Evolutionary conservation across 73 alveolate species (phyloP), one percentile per base, ranked within the genome.

Genomic region (Loxodes magnus): DNA sequence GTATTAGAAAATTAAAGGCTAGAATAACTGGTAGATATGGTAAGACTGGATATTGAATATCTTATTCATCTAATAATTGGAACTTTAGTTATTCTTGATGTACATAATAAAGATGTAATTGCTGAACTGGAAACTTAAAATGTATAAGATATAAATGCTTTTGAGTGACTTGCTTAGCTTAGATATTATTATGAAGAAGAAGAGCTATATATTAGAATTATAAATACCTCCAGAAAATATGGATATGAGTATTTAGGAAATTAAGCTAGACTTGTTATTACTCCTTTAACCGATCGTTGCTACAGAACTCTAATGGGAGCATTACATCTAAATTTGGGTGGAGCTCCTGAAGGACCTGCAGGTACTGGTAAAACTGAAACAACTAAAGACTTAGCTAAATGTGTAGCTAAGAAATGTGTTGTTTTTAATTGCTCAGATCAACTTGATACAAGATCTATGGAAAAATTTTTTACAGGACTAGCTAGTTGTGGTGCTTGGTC

Each of bases 281-380:
- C 97, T 17, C 93, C 93, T 3, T 66, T 87, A 14, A 87, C 97
- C 2, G 97, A 87, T 39, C 71, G 96, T 51, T 88, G 97, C 43
- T 78, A 70, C 62, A 51, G 94, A 27, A 68, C 97, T 6, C 58
- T 88, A 27, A 83, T 88, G 74, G 71, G 85, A 74, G 95, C 97
- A 10, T 51, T 88, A 16, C 84, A 84, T 34, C 54, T 60, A 57
- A 79, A 79, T 43, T 76, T 76, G 35, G 97, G 97, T 28, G 97
- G 96, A 1, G 88, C 96, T 16, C 97, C 97, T 17, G 97, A 87
- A 73, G 97, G 97, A 10, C 97, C 97, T 41, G 97, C 97, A 34
- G 98, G 98, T 29, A 53, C 60, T 20, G 70, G 70, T 4, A 94
- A 94, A 78, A 94, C 99, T 0, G 99, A 94, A 64, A 92, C 99